Evolutionary conservation across 1,284 basidiomycete species (phyloP).

Genomic region (Ceratobasidium sp.): DNA sequence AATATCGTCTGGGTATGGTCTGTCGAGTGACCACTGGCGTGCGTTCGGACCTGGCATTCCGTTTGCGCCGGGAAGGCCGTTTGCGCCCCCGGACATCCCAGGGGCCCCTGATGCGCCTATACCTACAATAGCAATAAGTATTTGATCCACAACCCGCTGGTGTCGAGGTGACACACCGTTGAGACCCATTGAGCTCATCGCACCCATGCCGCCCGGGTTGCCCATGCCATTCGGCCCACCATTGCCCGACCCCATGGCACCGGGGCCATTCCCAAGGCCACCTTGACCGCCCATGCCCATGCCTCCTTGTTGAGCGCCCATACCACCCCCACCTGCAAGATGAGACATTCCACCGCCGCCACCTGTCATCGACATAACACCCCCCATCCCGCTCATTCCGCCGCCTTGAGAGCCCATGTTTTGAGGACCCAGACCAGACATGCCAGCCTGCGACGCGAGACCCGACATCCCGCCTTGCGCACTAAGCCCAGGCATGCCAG

Average conservation of each 20-base stretch:
- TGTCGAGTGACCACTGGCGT: conserved; percentile 3
- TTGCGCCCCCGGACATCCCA: conserved; percentile 18
- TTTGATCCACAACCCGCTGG: conserved; percentile 12
- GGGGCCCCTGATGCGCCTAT: conserved; percentile 16
- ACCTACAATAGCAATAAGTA: conserved; percentile 11
- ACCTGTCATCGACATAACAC: conserved; percentile 17
- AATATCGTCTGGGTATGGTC: conserved; percentile 24
- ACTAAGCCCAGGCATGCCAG: conserved; percentile 8
- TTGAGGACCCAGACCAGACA: conserved; percentile 3
- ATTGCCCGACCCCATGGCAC: conserved; percentile 17
- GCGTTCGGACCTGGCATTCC: conserved; percentile 1
- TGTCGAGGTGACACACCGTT: conserved; percentile 24
- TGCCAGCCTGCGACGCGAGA: conserved; percentile 4
- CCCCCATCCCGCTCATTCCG: neutral
- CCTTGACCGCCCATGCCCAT: neutral
- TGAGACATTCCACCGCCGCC: conserved; percentile 13
- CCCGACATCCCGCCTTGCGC: neutral
- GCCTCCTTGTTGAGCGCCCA: conserved; percentile 11
- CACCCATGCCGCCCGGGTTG: conserved; percentile 16
- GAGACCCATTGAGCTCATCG: conserved; percentile 25
- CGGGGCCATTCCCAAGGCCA: conserved; percentile 2
- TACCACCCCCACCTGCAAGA: conserved; percentile 14
- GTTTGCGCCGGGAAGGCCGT: conserved; percentile 9
- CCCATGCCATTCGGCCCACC: conserved; percentile 17
- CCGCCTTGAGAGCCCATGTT: neutral